These are phyloP conservation scores for Penicillium sp. DNA, from an alignment of 2,329 filamentous ascomycete genomes.

Conservation along the genomic window DNA sequence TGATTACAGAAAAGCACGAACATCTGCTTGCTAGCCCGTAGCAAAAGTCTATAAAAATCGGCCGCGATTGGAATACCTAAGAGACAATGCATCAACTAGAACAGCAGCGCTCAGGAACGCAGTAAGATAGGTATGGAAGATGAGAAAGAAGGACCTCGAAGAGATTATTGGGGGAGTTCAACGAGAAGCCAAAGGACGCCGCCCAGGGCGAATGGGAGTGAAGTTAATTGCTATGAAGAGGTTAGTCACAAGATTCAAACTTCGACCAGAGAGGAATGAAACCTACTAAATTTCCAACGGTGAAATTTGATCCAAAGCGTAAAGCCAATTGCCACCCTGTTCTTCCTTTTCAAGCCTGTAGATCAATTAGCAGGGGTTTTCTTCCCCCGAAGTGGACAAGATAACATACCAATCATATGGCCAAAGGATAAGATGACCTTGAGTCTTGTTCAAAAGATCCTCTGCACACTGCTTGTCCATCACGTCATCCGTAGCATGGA, in stretches of 20 bases:
- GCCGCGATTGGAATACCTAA: background rate
- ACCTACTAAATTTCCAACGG: slow-evolving; percentile 85
- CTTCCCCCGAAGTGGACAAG: background rate
- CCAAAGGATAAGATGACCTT: slow-evolving; percentile 87
- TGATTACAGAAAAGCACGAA: background rate
- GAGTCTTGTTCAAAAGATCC: slow-evolving; percentile 74
- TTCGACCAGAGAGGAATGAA: background rate
- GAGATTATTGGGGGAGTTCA: background rate
- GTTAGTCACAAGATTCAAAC: background rate
- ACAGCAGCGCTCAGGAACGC: slow-evolving; percentile 10
- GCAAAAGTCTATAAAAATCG: slow-evolving; percentile 5
- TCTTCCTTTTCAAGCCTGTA: slow-evolving; percentile 79
- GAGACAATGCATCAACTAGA: slow-evolving; percentile 2
- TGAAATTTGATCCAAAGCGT: slow-evolving; percentile 92
- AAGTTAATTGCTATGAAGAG: slow-evolving; percentile 13
- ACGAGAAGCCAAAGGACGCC: slow-evolving; percentile 4
- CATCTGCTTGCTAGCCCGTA: background rate
- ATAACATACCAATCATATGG: slow-evolving; percentile 78
- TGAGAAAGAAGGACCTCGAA: background rate
- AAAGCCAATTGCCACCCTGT: slow-evolving; percentile 91
- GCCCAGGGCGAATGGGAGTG: slow-evolving; percentile 12
- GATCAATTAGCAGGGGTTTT: background rate
- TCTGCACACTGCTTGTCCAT: slow-evolving; percentile 75
- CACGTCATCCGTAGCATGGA: slow-evolving; percentile 67
- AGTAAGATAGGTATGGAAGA: background rate